Evolutionary conservation across 257 asterid genomes (phyloP).

Genomic region (Anisodus acutangulus): DNA sequence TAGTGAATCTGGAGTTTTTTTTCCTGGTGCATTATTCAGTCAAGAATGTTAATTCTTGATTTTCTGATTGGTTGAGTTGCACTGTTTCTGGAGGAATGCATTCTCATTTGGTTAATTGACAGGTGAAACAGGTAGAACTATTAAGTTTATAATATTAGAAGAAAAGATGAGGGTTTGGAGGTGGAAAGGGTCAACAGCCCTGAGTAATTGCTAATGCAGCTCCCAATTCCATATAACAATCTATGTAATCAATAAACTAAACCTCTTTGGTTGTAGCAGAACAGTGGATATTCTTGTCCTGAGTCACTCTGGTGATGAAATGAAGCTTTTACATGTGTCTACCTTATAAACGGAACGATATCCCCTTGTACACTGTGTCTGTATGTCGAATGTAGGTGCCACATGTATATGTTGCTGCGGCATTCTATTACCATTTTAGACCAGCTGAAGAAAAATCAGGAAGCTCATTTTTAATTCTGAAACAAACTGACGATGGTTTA

Average conservation of each 20-base stretch:
- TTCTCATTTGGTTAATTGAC: background rate
- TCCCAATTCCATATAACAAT: background rate
- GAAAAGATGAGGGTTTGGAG: background rate
- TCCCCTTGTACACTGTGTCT: background rate
- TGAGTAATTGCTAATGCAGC: slow-evolving; percentile 1
- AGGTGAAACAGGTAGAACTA: slow-evolving; percentile 8
- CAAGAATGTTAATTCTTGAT: background rate
- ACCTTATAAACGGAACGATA: background rate
- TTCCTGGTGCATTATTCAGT: background rate
- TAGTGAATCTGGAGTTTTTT: background rate
- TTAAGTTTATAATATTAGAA: background rate
- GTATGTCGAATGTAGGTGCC: background rate
- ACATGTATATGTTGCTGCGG: slow-evolving; percentile 8
- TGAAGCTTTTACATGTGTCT: background rate
- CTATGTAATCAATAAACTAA: background rate
- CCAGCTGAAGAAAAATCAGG: background rate
- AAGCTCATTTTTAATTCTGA: background rate
- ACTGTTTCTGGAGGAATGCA: background rate
- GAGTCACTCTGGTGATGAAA: background rate
- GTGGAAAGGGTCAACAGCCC: background rate
- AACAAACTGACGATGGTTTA: background rate
- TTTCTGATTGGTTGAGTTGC: background rate
- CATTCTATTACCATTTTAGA: slow-evolving; percentile 12
- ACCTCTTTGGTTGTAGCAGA: background rate
- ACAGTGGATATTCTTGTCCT: background rate